A percentile compares a stretch with the other conserved stretches of the same genome.
Conservation (phyloP, 768 basidiomycete species). For the Neoboletus magnificus region DNA sequence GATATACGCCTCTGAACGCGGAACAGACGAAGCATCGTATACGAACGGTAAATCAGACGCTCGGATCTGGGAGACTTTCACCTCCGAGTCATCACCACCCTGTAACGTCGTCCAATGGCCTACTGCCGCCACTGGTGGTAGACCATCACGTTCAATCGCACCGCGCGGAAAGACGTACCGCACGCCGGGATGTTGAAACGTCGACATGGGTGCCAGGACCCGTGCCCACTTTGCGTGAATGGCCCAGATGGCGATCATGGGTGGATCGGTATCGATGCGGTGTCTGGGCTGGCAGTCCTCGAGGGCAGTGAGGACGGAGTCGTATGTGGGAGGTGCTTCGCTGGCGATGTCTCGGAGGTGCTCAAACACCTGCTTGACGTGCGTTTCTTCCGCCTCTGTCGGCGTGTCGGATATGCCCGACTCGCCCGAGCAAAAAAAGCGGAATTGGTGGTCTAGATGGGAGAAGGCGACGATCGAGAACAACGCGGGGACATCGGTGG, state of each 20-base stretch:
- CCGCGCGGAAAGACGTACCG: conserved; percentile 7
- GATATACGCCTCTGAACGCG: conserved; percentile 19
- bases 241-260: conserved; percentile 7
- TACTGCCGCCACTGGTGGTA: neutral
- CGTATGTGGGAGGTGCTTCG: conserved; percentile 4
- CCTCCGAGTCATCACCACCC: neutral
- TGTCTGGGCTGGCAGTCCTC: neutral
- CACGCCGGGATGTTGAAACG: neutral
- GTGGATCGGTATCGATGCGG: conserved; percentile 5
- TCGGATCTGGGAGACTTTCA: conserved; percentile 7
- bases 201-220: conserved; percentile 6
- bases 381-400: conserved; percentile 6
- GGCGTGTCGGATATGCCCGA: neutral
- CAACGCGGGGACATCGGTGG: neutral
- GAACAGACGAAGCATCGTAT: conserved; percentile 2
- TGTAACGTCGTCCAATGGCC: neutral
- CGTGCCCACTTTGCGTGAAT: conserved; percentile 9
- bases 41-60: conserved; percentile 15
- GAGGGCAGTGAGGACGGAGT: neutral
- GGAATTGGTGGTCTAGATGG: conserved; percentile 8
- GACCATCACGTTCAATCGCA: neutral
- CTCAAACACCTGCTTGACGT: conserved; percentile 16
- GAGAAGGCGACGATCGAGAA: conserved; percentile 22
- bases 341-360: conserved; percentile 2
- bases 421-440: conserved; percentile 18